phyloP scores from a whole-genome alignment of 352 stramenopile genomes.

The Globisporangium heterothallicum region DNA sequence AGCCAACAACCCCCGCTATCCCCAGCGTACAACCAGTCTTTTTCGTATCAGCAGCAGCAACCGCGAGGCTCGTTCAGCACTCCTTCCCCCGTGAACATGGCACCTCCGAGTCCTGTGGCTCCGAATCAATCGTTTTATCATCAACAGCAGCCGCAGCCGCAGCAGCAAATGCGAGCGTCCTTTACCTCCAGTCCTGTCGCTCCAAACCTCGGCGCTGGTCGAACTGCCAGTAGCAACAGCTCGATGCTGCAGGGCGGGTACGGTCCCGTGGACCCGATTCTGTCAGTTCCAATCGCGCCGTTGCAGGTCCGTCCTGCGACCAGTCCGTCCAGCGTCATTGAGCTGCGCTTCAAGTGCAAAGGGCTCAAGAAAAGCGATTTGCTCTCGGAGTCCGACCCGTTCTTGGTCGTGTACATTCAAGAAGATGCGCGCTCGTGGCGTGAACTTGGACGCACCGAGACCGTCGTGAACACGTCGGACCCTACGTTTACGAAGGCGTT shows the following conservation, averaged over 20 bases:
- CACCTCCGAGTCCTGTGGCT: conserved; percentile 2
- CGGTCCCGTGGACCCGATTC: conserved; percentile 27
- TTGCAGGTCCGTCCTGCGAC: neutral
- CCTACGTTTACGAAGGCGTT: conserved; percentile 69
- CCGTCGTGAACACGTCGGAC: conserved; percentile 57
- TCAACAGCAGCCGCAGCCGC: conserved; percentile 3
- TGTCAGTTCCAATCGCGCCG: conserved; percentile 8
- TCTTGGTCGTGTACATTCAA: conserved; percentile 70
- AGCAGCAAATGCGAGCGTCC: neutral
- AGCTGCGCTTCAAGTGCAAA: conserved; percentile 65
- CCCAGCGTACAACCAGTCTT: conserved; percentile 5
- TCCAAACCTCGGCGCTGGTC: neutral
- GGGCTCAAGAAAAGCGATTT: conserved; percentile 68
- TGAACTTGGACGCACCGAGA: conserved; percentile 76
- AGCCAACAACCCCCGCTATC: neutral
- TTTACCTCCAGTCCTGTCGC: neutral
- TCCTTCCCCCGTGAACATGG: conserved; percentile 9
- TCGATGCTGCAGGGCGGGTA: conserved; percentile 38
- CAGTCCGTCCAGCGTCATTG: conserved; percentile 47
- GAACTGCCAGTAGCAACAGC: neutral
- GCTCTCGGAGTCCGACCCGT: conserved; percentile 67
- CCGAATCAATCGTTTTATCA: conserved; percentile 10
- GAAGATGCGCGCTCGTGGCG: conserved; percentile 43
- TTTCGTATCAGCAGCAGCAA: conserved; percentile 11
- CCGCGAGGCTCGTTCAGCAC: conserved; percentile 9